Evolutionary conservation across 2,329 filamentous ascomycete species (phyloP).

Genomic region (Ascocoryne sarcoides): DNA sequence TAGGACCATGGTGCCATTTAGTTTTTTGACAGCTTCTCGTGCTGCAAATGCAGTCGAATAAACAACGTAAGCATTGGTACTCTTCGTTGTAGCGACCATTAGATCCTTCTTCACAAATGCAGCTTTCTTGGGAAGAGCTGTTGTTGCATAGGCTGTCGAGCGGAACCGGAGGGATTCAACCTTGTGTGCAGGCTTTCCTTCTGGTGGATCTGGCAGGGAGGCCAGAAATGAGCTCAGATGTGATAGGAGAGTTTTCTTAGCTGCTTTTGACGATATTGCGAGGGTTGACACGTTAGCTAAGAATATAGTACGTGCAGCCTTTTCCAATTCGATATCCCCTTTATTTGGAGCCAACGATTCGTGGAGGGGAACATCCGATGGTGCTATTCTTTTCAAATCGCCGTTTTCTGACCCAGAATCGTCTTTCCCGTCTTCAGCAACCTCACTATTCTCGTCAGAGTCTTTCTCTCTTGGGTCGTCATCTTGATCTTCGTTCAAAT

Average conservation of each 20-base stretch:
- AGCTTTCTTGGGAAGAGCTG: slow-evolving; percentile 80
- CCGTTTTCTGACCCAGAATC: slow-evolving; percentile 25
- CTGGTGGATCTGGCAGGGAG: slow-evolving; percentile 37
- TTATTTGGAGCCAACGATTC: slow-evolving; percentile 46
- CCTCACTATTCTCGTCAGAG: slow-evolving; percentile 21
- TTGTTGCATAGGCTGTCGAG: slow-evolving; percentile 75
- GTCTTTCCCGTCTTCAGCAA: slow-evolving; percentile 16
- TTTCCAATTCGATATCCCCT: slow-evolving; percentile 58
- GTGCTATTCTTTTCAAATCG: slow-evolving; percentile 31
- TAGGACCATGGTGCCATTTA: slow-evolving; percentile 80
- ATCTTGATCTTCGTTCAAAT: slow-evolving; percentile 21
- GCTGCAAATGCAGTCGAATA: slow-evolving; percentile 71
- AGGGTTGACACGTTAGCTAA: slow-evolving; percentile 80
- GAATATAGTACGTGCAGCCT: slow-evolving; percentile 84
- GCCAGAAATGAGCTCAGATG: slow-evolving; percentile 72
- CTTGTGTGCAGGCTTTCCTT: slow-evolving; percentile 50
- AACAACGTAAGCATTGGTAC: slow-evolving; percentile 89
- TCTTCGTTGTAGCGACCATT: slow-evolving; percentile 85
- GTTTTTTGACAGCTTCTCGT: slow-evolving; percentile 61
- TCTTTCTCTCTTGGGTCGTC: too few species aligned
- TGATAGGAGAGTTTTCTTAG: slow-evolving; percentile 66
- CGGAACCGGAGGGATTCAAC: slow-evolving; percentile 91
- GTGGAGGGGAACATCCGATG: slow-evolving; percentile 37
- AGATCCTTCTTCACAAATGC: slow-evolving; percentile 85
- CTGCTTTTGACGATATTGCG: slow-evolving; percentile 73